Evolutionary conservation across 352 stramenopile species (phyloP).

Genomic region (Phytophthora ohioensis): DNA sequence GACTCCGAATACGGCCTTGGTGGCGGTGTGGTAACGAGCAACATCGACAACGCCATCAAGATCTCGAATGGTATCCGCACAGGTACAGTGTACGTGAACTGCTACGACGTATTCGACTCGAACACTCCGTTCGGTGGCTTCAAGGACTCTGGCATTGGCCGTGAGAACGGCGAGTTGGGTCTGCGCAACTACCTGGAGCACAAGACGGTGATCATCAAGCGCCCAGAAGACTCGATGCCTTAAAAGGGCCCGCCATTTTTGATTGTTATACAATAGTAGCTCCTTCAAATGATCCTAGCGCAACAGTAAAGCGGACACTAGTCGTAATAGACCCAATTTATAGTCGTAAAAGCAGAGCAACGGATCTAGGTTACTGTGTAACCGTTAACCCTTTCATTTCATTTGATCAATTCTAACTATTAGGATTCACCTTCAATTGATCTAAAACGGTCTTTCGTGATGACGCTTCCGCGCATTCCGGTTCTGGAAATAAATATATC

Average conservation of each 20-base stretch:
- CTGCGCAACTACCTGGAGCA: conserved; percentile 86
- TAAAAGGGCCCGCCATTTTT: conserved; percentile 5
- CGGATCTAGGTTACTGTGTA: no score
- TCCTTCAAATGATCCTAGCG: no score
- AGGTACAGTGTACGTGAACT: conserved; percentile 95
- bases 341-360: no score
- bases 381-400: no score
- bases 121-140: conserved; percentile 88
- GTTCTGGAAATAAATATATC: no score
- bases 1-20: no score
- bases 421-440: no score
- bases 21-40: conserved; percentile 67
- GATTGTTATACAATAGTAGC: neutral
- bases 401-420: no score
- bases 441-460: no score
- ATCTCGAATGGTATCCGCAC: conserved; percentile 89
- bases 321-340: no score
- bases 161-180: conserved; percentile 77
- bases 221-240: conserved; percentile 45
- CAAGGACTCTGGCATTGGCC: conserved; percentile 87
- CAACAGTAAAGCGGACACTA: no score
- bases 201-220: conserved; percentile 76
- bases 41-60: conserved; percentile 84
- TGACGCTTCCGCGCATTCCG: no score
- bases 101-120: conserved; percentile 90